Evolutionary conservation across 106 monocot species (phyloP), one percentile per base, ranked within the genome.

Genomic region (Dendrobium chrysotoxum): DNA sequence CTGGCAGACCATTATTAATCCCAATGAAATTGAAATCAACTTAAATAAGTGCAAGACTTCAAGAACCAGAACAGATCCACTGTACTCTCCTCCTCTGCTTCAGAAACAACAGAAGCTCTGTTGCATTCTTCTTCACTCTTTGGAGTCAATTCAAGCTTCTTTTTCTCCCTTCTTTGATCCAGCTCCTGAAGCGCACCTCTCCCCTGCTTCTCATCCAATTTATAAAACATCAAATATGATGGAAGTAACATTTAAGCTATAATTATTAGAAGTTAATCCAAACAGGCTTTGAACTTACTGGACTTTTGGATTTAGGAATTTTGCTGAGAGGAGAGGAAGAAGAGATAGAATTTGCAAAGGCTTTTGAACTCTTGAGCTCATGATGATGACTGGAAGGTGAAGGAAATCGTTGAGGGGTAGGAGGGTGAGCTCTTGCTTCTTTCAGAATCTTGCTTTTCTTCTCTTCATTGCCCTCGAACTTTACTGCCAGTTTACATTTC

Each of bases 1-100:
- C 21, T 5, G 17, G 4, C 35, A 35, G 3, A 35, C 35, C 3
- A 57, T 16, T 57, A 18, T 3, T 64, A 23, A 64, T 64, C 64
- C 5, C 64, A 23, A 64, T 71, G 77, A 26, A 44, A 44, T 9
- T 44, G 0, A 50, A 92, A 30, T 92, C 78, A 13, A 74, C 85
- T 11, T 15, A 90, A 53, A 72, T 90, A 90, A 72, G 80, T 84
- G 92, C 94, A 97, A 30, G 97, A 94, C 80, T 92, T 97, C 41
- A 94, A 81, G 84, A 97, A 91, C 94, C 97, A 97, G 61, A 97
- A 92, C 81, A 97, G 46, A 82, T 90, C 88, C 53, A 82, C 13
- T 39, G 90, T 44, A 58, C 82, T 89, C 8, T 84, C 86, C 8
- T 84, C 86, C 77, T 82, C 94, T 23, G 75, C 40, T 39, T 84